phyloP scores from a whole-genome alignment of 768 basidiomycete genomes.

The Leccinum disarticulatum region DNA sequence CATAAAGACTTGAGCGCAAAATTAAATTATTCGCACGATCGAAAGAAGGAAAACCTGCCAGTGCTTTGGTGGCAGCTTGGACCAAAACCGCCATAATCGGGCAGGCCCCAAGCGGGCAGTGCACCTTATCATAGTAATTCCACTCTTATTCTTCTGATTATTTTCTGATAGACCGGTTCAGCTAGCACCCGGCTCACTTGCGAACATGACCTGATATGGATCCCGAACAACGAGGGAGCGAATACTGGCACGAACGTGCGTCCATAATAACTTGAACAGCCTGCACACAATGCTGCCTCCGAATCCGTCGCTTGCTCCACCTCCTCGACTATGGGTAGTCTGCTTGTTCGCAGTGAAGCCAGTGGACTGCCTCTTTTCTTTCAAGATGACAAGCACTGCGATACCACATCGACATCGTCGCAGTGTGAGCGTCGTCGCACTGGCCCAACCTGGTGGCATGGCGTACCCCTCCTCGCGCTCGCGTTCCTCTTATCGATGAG shows the following conservation, averaged over 20 bases:
- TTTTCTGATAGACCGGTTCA: too few relatives aligned
- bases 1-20: too few relatives aligned
- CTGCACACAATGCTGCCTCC: neutral
- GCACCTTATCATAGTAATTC: neutral
- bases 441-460: slow-evolving; percentile 1
- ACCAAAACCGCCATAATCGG: too few relatives aligned
- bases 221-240: neutral
- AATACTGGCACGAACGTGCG: neutral
- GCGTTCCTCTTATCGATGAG: slow-evolving; percentile 12
- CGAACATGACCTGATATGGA: neutral
- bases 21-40: too few relatives aligned
- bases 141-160: too few relatives aligned
- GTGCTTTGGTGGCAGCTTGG: too few relatives aligned
- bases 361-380: neutral
- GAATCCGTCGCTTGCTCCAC: neutral
- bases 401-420: neutral
- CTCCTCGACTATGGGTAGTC: neutral
- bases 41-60: too few relatives aligned
- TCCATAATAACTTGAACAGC: neutral
- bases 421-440: neutral
- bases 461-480: slow-evolving; percentile 12
- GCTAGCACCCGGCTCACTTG: neutral
- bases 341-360: neutral
- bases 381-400: neutral
- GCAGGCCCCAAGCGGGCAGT: neutral